Percentiles rank a stretch among this genome's conserved stretches.
Evolutionary conservation across 768 basidiomycete species (phyloP).

Genomic region (Mycena maculata): DNA sequence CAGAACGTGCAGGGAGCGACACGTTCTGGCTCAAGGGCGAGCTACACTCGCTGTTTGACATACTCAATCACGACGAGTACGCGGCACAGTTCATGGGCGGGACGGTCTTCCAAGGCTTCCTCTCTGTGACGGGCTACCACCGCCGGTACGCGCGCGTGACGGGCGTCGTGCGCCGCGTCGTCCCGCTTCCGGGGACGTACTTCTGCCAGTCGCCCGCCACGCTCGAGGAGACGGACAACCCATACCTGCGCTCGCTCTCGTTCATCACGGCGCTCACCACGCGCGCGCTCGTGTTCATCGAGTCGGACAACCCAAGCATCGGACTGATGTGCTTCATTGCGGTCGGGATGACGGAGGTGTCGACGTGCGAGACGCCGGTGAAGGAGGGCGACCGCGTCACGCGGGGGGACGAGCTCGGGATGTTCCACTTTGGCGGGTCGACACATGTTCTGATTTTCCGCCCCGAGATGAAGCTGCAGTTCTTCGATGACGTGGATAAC

Average conservation of each 20-base stretch:
- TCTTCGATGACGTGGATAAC: slow-evolving; percentile 1
- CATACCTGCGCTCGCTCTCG: slow-evolving; percentile 41
- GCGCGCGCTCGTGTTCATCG: slow-evolving; percentile 58
- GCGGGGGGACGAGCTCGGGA: slow-evolving; percentile 61
- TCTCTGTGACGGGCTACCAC: slow-evolving; percentile 59
- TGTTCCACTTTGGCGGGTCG: slow-evolving; percentile 68
- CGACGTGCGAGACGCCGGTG: slow-evolving; percentile 59
- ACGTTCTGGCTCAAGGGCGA: slow-evolving; percentile 64
- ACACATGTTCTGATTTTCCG: slow-evolving; percentile 57
- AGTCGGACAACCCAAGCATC: slow-evolving; percentile 49
- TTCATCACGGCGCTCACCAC: slow-evolving; percentile 55
- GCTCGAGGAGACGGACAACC: not conserved
- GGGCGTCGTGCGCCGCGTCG: slow-evolving; percentile 45
- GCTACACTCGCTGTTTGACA: slow-evolving; percentile 61
- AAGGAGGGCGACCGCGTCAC: slow-evolving; percentile 51
- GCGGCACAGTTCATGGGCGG: slow-evolving; percentile 55
- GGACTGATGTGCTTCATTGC: slow-evolving; percentile 60
- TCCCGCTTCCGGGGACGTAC: slow-evolving; percentile 55
- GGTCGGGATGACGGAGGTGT: slow-evolving; percentile 64
- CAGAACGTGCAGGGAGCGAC: slow-evolving; percentile 48
- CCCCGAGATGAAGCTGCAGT: slow-evolving; percentile 30
- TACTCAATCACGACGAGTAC: slow-evolving; percentile 51
- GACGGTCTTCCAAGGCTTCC: slow-evolving; percentile 59
- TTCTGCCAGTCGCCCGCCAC: slow-evolving; percentile 44
- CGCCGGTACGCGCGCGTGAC: slow-evolving; percentile 64